These are phyloP conservation scores for Aegilops umbellulata DNA, from an alignment of 176 grass and related monocot species.

Conservation along the genomic window DNA sequence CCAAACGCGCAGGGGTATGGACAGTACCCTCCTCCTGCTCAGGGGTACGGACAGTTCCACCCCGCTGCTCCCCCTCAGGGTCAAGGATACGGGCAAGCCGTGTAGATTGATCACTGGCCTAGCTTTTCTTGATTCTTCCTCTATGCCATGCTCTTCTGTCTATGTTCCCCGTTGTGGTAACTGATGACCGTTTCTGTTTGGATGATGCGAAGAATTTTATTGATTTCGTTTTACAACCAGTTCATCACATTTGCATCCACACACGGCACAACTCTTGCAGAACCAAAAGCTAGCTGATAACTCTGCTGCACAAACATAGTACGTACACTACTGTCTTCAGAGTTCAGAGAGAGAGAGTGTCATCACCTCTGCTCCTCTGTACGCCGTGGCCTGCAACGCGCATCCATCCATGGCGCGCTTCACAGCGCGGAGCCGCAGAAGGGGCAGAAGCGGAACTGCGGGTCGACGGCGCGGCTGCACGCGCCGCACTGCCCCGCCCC, in stretches of 20 bases:
- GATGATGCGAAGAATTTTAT: background rate
- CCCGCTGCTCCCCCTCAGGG: background rate
- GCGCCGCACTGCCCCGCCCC: slow-evolving; percentile 34
- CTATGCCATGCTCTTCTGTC: background rate
- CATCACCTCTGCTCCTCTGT: background rate
- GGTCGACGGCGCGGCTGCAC: slow-evolving; percentile 72
- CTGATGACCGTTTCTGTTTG: background rate
- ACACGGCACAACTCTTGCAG: background rate
- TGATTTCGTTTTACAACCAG: no score
- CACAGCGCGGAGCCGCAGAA: slow-evolving; percentile 78
- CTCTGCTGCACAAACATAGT: background rate
- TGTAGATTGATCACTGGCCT: background rate
- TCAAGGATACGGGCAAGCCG: background rate
- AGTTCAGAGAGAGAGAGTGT: background rate
- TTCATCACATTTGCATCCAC: background rate
- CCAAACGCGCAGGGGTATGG: background rate
- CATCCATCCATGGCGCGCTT: background rate
- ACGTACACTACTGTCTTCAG: no score
- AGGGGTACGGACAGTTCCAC: background rate
- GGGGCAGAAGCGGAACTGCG: slow-evolving; percentile 89
- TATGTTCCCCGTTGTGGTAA: background rate
- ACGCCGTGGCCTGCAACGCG: background rate
- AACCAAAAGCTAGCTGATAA: background rate
- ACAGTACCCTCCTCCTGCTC: background rate
- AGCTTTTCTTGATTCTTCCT: background rate